Evolutionary conservation across 495 filamentous ascomycete species (phyloP), one percentile per base, ranked within the genome.

Genomic region (Xylaria cubensis): DNA sequence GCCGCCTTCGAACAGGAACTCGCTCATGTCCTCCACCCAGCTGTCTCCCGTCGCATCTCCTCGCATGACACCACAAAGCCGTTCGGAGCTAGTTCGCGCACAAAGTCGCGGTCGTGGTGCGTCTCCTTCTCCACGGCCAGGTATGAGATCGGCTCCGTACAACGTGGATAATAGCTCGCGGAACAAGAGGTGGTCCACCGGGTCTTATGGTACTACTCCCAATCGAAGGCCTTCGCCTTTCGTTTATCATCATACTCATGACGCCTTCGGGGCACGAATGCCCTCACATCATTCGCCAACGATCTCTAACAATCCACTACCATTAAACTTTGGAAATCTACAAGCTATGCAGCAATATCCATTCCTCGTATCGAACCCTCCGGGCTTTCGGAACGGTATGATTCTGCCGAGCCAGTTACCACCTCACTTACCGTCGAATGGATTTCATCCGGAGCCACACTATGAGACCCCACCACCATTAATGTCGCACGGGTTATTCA

Each of bases 111-210:
- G 89, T 7, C 79, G 84, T n/a, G 80, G 88, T 67, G 88, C 89
- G 1, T 92, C 90, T 55, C 89, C 91, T 59, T 91, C 90, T 39
- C 88, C 91, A 69, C 86, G 90, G 66, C 87, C 87, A 61, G 87
- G 83, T 58, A 84, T 90, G 79, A 87, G 91, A 72, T 84, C 89
- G 42, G 88, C 86, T 34, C 90, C 91, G 24, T 92, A 93, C 75
- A 87, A 80, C 26, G 84, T 90, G 67, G 89, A 90, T 42, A 82
- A 77, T 55, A 81, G 82, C 50, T 83, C 84, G 51, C 84, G 90
- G 69, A 90, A 86, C 76, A 92, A 92, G 82, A 83, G 91, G 71
- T 93, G 91, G 91, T 92, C 90, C 29, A 92, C 90, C 15, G 91
- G 89, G 26, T 91, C 88, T 21, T 91, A 86, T 76, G 86, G 81